Evolutionary conservation across 1,284 basidiomycete species (phyloP).

Genomic region (Irpex lacteus): DNA sequence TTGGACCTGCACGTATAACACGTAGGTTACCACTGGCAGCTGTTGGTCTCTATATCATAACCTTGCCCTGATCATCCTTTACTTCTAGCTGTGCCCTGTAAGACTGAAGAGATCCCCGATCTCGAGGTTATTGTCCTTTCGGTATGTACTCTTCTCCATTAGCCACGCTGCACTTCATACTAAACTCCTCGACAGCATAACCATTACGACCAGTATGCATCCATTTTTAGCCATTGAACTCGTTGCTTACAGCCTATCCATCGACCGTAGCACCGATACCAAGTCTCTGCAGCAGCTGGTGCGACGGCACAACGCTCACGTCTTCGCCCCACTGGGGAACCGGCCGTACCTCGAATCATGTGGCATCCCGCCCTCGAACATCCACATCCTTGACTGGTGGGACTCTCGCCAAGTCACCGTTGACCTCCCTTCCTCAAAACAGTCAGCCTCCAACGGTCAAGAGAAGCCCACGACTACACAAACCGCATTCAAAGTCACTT

Average conservation of each 20-base stretch:
- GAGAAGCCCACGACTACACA: neutral
- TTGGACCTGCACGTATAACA: slow-evolving; percentile 59
- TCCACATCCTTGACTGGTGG: slow-evolving; percentile 75
- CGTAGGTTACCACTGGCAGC: slow-evolving; percentile 31
- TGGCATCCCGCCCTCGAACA: slow-evolving; percentile 37
- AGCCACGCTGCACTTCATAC: too few species aligned
- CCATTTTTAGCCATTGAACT: neutral
- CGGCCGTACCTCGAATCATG: slow-evolving; percentile 41
- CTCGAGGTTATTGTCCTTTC: slow-evolving; percentile 65
- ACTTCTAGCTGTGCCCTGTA: slow-evolving; percentile 43
- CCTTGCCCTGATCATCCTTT: too few species aligned
- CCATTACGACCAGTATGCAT: slow-evolving; percentile 65
- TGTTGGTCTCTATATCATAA: too few species aligned
- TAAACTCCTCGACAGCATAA: slow-evolving; percentile 44
- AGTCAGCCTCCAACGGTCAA: neutral
- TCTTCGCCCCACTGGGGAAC: slow-evolving; percentile 68
- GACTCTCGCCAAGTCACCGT: slow-evolving; percentile 44
- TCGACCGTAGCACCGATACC: slow-evolving; percentile 45
- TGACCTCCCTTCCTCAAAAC: slow-evolving; percentile 23
- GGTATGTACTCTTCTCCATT: slow-evolving; percentile 28
- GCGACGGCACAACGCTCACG: slow-evolving; percentile 40
- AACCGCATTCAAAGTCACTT: slow-evolving; percentile 28
- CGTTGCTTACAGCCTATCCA: neutral
- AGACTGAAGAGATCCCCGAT: slow-evolving; percentile 57
- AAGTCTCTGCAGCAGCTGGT: slow-evolving; percentile 47